Evolutionary conservation across 2,329 filamentous ascomycete genomes (phyloP).

Genomic region (Botryotinia convoluta): DNA sequence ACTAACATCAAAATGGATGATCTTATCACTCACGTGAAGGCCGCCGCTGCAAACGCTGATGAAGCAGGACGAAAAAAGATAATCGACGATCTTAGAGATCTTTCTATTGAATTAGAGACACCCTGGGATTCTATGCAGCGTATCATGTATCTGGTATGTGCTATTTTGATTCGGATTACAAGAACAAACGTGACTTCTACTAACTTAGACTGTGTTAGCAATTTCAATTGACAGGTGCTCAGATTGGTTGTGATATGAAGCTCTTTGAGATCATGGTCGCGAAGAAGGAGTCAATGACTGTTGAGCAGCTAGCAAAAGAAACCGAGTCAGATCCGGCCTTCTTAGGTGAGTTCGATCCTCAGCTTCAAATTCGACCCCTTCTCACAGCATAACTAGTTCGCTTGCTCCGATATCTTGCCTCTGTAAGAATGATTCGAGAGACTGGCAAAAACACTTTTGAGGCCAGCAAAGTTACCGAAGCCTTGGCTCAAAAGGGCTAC

Average conservation of each 20-base stretch:
- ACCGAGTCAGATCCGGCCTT: slow-evolving; percentile 10
- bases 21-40: slow-evolving; percentile 2
- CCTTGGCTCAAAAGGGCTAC: background rate
- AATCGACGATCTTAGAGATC: slow-evolving; percentile 13
- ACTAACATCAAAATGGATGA: slow-evolving; percentile 3
- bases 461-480: slow-evolving; percentile 2
- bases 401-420: slow-evolving; percentile 16
- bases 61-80: slow-evolving; percentile 16
- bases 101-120: slow-evolving; percentile 18
- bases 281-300: slow-evolving; percentile 6
- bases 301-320: slow-evolving; percentile 2
- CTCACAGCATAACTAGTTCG: background rate
- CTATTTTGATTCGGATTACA: background rate
- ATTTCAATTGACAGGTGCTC: slow-evolving; percentile 15
- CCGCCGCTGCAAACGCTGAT: background rate
- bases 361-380: background rate
- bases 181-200: background rate
- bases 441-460: slow-evolving; percentile 12
- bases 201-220: background rate
- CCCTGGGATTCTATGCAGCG: slow-evolving; percentile 20
- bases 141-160: slow-evolving; percentile 14
- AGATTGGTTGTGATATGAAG: slow-evolving; percentile 14
- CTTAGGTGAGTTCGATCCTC: background rate
- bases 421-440: slow-evolving; percentile 14
- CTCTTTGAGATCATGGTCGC: slow-evolving; percentile 3